These are phyloP conservation scores for Fusarium mundagurra DNA, from an alignment of 2,329 filamentous ascomycete species.

Conservation along the genomic window DNA sequence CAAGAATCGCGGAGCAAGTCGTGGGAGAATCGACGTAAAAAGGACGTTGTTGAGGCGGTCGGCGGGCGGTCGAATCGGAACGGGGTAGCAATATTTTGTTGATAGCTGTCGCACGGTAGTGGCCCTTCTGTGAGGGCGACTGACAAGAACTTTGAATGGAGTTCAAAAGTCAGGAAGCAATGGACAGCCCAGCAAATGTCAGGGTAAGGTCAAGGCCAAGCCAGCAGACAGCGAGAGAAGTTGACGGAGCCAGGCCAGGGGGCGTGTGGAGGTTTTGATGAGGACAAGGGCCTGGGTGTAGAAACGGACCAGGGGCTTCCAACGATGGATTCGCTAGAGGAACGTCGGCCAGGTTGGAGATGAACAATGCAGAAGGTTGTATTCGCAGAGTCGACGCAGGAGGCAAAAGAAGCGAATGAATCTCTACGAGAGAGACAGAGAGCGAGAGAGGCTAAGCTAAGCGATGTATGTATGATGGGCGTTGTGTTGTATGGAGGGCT, in stretches of 20 bases:
- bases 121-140: constrained; percentile 33
- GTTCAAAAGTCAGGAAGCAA: constrained; percentile 28
- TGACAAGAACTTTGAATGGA: constrained; percentile 27
- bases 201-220: constrained; percentile 24
- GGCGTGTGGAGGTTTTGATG: constrained; percentile 43
- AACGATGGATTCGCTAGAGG: constrained; percentile 36
- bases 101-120: constrained; percentile 31
- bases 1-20: constrained; percentile 15
- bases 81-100: constrained; percentile 25
- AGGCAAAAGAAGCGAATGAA: constrained; percentile 30
- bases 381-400: constrained; percentile 10
- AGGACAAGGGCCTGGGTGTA: constrained; percentile 40
- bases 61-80: constrained; percentile 17
- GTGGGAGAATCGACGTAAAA: constrained; percentile 18
- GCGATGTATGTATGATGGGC: constrained; percentile 20
- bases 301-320: constrained; percentile 31
- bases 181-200: constrained; percentile 22
- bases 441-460: constrained; percentile 17
- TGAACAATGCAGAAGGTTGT: constrained; percentile 3
- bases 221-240: constrained; percentile 25
- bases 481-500: constrained; percentile 14
- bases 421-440: constrained; percentile 1
- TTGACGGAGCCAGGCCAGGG: constrained; percentile 37
- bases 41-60: constrained; percentile 25
- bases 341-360: constrained; percentile 23